Conservation (phyloP, 2,329 filamentous ascomycete species). For the Sarocladiaceae sp. region DNA sequence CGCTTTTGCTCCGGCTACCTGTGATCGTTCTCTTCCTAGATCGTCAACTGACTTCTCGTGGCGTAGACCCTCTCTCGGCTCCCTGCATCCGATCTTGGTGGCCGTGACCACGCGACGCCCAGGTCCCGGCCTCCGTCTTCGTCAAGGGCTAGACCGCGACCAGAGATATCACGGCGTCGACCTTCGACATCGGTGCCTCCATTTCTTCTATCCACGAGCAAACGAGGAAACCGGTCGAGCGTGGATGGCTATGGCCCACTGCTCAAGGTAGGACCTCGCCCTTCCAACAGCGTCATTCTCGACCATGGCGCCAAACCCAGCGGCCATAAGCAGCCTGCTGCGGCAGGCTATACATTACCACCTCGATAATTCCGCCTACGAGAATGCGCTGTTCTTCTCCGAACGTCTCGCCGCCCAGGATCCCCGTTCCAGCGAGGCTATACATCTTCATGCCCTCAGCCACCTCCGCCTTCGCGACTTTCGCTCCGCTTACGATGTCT, state of each 20-base stretch:
- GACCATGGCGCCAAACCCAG: conserved; percentile 46
- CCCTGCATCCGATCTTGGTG: background rate
- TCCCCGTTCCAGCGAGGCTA: conserved; percentile 69
- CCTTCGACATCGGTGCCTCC: background rate
- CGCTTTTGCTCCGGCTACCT: background rate
- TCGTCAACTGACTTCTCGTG: background rate
- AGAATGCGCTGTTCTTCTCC: conserved; percentile 91
- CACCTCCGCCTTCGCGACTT: conserved; percentile 76
- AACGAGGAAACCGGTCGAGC: background rate
- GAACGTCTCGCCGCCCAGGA: conserved; percentile 82
- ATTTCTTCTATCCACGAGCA: background rate
- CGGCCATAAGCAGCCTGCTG: conserved; percentile 44
- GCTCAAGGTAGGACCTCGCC: conserved; percentile 5
- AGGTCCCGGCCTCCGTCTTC: background rate
- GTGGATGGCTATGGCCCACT: conserved; percentile 5
- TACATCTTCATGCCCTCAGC: conserved; percentile 78
- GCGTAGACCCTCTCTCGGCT: background rate
- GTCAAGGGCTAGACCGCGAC: background rate
- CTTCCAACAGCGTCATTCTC: conserved; percentile 6
- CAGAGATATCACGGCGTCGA: background rate
- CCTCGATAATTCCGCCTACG: conserved; percentile 82
- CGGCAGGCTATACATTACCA: conserved; percentile 59
- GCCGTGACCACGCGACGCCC: conserved; percentile 7
- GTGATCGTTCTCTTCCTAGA: background rate
- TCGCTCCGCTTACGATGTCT: conserved; percentile 79